Evolutionary conservation across 2,329 filamentous ascomycete genomes (phyloP), one percentile per base, ranked within the genome.

Genomic region (Claviceps fusiformis): DNA sequence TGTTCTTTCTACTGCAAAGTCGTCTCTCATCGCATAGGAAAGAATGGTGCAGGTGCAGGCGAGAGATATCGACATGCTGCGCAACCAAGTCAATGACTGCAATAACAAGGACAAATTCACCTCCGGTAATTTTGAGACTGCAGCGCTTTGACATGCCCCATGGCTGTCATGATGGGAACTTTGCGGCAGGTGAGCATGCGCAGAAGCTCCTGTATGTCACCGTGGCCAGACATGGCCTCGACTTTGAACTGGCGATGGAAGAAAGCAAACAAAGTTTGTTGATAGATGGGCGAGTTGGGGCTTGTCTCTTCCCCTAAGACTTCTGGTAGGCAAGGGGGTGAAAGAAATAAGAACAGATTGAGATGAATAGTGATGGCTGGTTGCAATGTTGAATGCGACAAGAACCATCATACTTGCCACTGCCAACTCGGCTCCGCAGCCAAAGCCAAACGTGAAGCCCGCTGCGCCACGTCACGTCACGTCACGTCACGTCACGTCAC

Each of bases 141-240:
- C 1, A 84, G 70, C 3, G 76, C 72, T 64, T 79, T 82, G 56
- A 83, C 73, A 59, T 81, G 76, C 47, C 70, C 66, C 74, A 84
- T 79, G 31, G 80, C 80, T 54, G 75, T 74, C 66, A 83, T 72
- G 69, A 83, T 80, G 3, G 80, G 71, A 53, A 81, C 68, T 62
- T 80, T 83, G 54, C 79, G 77, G 50, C 75, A 73, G 3, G 78
- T 83, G 60, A 84, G 69, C 54, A 83, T 72, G 50, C 80, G 79
- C 54, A 84, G 71, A 17, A 84, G 73, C 62, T 82, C 80, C 61
- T 83, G 79, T 27, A 84, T 67, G 59, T 84, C 80, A 57, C 79
- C 74, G 59, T 81, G 78, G 1, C 75, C 71, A 8, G 77, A 73
- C 79, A 82, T 81, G 39, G n/a, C 49, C 47, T 37, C 15, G 39